Conservation (phyloP, 371 early-diverging fungal species). For the Mucor sp. region DNA sequence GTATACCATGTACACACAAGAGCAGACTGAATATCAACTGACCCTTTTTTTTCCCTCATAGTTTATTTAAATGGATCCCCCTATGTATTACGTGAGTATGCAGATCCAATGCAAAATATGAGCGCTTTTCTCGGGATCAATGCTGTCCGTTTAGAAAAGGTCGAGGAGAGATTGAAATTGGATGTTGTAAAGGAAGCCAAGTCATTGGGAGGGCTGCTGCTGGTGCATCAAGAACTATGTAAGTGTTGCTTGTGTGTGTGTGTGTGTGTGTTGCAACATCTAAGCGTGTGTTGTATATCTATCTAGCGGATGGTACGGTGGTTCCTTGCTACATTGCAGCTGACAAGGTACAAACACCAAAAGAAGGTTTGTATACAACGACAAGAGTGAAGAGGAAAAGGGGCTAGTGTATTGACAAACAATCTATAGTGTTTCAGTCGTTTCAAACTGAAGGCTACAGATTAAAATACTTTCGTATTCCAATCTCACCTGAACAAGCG, state of each 20-base stretch:
- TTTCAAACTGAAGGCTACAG: slow-evolving; percentile 51
- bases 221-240: slow-evolving; percentile 75
- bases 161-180: slow-evolving; percentile 70
- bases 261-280: background rate
- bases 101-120: slow-evolving; percentile 67
- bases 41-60: slow-evolving; percentile 11
- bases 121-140: slow-evolving; percentile 69
- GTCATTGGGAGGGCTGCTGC: slow-evolving; percentile 52
- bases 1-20: slow-evolving; percentile 18
- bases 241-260: slow-evolving; percentile 3
- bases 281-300: background rate
- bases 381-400: background rate
- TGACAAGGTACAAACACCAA: slow-evolving; percentile 63
- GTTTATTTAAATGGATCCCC: slow-evolving; percentile 66
- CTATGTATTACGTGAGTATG: slow-evolving; percentile 69
- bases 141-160: slow-evolving; percentile 63
- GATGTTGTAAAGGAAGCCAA: slow-evolving; percentile 67
- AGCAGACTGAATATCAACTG: background rate
- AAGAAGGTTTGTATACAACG: slow-evolving; percentile 45
- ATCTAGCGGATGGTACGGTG: slow-evolving; percentile 53
- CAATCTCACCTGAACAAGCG: slow-evolving; percentile 68
- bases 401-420: background rate
- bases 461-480: slow-evolving; percentile 63
- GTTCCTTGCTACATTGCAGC: slow-evolving; percentile 70
- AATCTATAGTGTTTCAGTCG: slow-evolving; percentile 51